Base-by-base conservation (phyloP, 768 basidiomycete species). In the Rhizopogon rudus region DNA sequence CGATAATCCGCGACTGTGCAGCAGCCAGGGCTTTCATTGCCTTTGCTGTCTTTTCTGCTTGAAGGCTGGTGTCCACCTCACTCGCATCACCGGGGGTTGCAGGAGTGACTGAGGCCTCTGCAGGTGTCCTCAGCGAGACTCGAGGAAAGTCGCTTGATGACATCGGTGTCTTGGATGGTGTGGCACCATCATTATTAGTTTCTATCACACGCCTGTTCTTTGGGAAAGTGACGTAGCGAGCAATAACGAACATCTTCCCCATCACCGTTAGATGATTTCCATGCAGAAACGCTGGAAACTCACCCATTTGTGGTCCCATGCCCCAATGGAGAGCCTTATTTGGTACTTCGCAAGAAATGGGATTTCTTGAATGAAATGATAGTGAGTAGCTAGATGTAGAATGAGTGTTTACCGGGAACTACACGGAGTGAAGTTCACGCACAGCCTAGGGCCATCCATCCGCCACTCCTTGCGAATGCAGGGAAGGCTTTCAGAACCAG, bases 251-350 rank as follows among this genome's bases (percentile, higher is more conserved):
- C n/a, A 87, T 28, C 88, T 89, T 35, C 9, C 8, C 45, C 40
- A 50, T 40, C 2, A 28, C 1, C 7, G 28, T 42, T 2, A 29
- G 40, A 40, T 17, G 3, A 45, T 41, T 14, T 39, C 4, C 20
- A 13, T 40, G 6, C 16, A 69, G 14, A 37, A 10, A 5, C 14
- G 14, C 14, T 3, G 16, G 9, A 29, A 25, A 14, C 81, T 44
- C 61, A 87, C 88, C 88, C 88, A 91, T 80, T 91, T 91, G 35
- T 83, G 71, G 51, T 89, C 88, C 89, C 89, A 91, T 5, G 77
- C 71, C 10, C 72, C 83, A 2, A 88, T 68, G 22, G 66, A 73
- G 10, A 80, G 63, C 40, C 83, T 74, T 9, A 90, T 75, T 68
- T 91, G 86, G 59, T 86, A 91, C 1, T 69, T 66, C 8, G 76